These are phyloP conservation scores for Brasilioporus rufonigricans DNA, from an alignment of 768 basidiomycete genomes.

Conservation along the genomic window DNA sequence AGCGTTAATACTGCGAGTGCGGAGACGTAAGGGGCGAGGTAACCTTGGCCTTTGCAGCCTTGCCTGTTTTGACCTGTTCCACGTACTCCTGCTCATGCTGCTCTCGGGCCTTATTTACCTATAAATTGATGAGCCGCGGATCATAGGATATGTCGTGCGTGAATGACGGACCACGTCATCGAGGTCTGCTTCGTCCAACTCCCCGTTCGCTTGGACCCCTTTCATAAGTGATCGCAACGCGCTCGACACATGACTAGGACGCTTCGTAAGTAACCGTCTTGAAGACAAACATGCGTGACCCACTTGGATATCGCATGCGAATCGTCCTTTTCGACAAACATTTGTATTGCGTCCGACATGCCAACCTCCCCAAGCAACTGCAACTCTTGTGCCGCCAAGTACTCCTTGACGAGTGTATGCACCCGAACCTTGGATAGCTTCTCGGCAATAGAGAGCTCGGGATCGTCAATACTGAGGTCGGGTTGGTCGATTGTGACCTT, in stretches of 20 bases:
- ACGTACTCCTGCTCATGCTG: constrained; percentile 62
- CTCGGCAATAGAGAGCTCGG: constrained; percentile 60
- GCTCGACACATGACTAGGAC: constrained; percentile 59
- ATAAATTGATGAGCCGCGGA: neutral
- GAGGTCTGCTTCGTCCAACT: constrained; percentile 69
- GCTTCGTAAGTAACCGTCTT: neutral
- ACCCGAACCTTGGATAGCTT: constrained; percentile 82
- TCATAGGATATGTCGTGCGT: neutral
- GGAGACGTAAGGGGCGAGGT: neutral
- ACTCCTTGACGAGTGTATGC: constrained; percentile 87
- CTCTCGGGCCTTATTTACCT: constrained; percentile 73
- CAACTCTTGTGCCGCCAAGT: constrained; percentile 87
- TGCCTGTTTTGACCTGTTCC: constrained; percentile 42
- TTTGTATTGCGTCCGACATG: constrained; percentile 92
- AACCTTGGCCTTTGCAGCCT: constrained; percentile 47
- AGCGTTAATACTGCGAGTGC: neutral
- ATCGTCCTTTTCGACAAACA: constrained; percentile 98
- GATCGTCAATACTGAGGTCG: constrained; percentile 79
- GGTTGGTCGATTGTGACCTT: constrained; percentile 77
- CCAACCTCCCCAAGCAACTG: constrained; percentile 87
- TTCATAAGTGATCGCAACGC: constrained; percentile 63
- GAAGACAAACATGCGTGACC: constrained; percentile 28
- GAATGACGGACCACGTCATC: constrained; percentile 60
- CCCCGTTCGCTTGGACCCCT: constrained; percentile 62
- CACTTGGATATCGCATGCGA: constrained; percentile 87